These are phyloP conservation scores for Phytophthora ramorum DNA, from an alignment of 352 stramenopile genomes.

Conservation along the genomic window DNA sequence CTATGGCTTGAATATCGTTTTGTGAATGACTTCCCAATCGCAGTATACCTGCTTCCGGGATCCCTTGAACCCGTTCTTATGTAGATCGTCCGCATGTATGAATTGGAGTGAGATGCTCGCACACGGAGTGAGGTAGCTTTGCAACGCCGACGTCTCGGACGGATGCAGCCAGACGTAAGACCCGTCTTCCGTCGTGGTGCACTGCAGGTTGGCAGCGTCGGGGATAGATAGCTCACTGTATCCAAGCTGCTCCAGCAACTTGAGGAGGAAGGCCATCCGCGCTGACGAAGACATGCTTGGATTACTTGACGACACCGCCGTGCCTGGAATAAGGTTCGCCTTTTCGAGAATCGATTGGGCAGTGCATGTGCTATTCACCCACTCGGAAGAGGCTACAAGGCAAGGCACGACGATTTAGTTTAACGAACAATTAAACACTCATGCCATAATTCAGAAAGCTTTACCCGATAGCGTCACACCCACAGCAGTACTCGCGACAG, in stretches of 20 bases:
- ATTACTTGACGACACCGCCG: background rate
- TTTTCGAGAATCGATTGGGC: background rate
- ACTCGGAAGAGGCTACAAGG: background rate
- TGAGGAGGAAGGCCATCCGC: background rate
- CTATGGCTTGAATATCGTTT: background rate
- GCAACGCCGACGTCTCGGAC: background rate
- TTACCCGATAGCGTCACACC: conserved; percentile 1
- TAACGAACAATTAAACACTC: background rate
- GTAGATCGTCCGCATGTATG: background rate
- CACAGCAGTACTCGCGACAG: conserved; percentile 1
- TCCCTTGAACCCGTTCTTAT: background rate
- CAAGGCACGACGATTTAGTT: background rate
- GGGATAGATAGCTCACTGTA: background rate
- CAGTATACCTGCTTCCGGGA: background rate
- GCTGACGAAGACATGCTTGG: background rate
- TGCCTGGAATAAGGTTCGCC: background rate
- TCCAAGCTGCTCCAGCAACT: background rate
- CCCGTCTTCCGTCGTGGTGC: background rate
- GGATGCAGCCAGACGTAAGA: background rate
- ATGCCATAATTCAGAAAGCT: background rate
- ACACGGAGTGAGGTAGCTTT: background rate
- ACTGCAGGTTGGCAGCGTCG: background rate
- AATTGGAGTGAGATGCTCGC: background rate
- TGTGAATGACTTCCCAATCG: background rate
- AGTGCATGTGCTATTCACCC: background rate